phyloP scores from a whole-genome alignment of 495 filamentous ascomycete genomes.

The Aspergillus olivimuriae region DNA sequence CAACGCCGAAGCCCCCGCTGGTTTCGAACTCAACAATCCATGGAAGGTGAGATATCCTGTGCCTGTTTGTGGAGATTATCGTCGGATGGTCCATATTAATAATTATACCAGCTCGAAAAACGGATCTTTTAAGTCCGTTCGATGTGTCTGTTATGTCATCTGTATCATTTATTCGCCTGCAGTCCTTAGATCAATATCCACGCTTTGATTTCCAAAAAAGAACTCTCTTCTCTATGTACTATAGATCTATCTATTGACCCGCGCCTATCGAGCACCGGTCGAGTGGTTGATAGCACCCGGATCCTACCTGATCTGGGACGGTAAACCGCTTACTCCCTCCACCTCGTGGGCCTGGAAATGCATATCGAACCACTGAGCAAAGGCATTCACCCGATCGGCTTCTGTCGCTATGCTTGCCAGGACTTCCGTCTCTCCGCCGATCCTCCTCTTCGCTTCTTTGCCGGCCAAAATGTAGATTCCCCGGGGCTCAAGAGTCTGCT shows the following conservation, averaged over 20 bases:
- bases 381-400: conserved; percentile 44
- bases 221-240: conserved; percentile 13
- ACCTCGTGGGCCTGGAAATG: conserved; percentile 45
- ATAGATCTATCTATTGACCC: conserved; percentile 3
- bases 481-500: conserved; percentile 31
- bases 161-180: conserved; percentile 10
- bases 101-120: conserved; percentile 28
- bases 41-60: conserved; percentile 70
- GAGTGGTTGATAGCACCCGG: too few species aligned
- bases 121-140: conserved; percentile 31
- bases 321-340: conserved; percentile 41
- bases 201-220: conserved; percentile 9
- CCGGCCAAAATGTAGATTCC: conserved; percentile 54
- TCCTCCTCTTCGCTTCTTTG: conserved; percentile 48
- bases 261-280: too few species aligned
- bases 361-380: conserved; percentile 53
- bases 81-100: too few species aligned
- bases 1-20: conserved; percentile 67
- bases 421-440: conserved; percentile 47
- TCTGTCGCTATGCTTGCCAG: conserved; percentile 43
- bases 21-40: conserved; percentile 91
- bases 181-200: conserved; percentile 16
- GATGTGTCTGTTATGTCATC: conserved; percentile 8
- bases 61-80: too few species aligned
- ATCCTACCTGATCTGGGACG: conserved; percentile 37